Conservation (phyloP, 805 yeast genomes). For the Cyberlindnera veronae region DNA sequence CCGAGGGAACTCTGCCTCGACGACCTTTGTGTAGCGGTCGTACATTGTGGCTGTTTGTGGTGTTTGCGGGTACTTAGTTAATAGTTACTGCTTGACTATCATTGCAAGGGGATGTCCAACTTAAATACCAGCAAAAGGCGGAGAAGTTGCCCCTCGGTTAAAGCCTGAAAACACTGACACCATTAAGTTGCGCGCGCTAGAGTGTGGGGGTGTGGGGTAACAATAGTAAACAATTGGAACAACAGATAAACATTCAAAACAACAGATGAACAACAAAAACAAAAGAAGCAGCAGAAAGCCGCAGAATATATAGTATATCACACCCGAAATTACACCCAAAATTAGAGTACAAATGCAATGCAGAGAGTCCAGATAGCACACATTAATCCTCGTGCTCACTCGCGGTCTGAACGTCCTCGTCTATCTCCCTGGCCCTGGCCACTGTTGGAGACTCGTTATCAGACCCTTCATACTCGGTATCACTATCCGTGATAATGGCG, state of each 20-base stretch:
- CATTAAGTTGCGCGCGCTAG: no score
- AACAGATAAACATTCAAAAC: no score
- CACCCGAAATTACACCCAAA: no score
- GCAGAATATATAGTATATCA: no score
- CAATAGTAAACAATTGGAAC: no score
- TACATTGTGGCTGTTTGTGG: no score
- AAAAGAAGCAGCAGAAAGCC: no score
- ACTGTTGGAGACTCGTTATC: constrained; percentile 17
- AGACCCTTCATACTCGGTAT: constrained; percentile 17
- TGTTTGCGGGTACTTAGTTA: no score
- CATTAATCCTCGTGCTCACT: constrained; percentile 10
- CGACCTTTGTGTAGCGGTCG: constrained; percentile 25
- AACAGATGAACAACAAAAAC: no score
- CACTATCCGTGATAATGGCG: constrained; percentile 20
- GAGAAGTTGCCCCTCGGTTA: neutral
- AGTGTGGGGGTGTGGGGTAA: no score
- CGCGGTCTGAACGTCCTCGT: constrained; percentile 14
- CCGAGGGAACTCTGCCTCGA: constrained; percentile 29
- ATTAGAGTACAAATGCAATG: no score
- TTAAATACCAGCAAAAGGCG: neutral
- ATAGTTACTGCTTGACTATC: neutral
- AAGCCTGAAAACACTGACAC: no score
- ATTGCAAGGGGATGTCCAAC: neutral
- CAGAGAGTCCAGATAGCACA: neutral
- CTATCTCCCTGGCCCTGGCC: constrained; percentile 6